A percentile compares a stretch with the other conserved stretches of the same genome.
Conservation (phyloP, 305 asterid genomes). For the Plantago lanceolata region DNA sequence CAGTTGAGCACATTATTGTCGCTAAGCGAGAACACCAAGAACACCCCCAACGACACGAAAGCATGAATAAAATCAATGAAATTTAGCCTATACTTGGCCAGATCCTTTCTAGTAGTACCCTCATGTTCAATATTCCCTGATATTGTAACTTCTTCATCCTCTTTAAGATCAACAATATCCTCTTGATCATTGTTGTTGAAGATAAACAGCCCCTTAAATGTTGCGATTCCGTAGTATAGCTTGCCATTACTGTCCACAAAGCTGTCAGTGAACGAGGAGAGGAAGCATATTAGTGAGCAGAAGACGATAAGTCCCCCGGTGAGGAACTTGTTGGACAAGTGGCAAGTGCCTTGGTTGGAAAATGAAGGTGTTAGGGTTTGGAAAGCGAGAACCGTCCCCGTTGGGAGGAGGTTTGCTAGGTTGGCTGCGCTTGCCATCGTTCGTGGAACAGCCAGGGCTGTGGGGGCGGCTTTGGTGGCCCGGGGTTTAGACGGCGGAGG, state of each 20-base stretch:
- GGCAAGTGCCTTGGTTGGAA: constrained; percentile 48
- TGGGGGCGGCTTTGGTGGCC: neutral
- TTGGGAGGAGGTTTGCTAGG: constrained; percentile 64
- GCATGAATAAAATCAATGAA: constrained; percentile 52
- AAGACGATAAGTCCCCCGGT: constrained; percentile 32
- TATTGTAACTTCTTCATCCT: constrained; percentile 2
- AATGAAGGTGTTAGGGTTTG: constrained; percentile 50
- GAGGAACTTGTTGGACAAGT: constrained; percentile 37
- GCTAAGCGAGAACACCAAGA: constrained; percentile 47
- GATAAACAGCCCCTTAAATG: constrained; percentile 45
- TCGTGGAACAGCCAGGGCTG: constrained; percentile 33
- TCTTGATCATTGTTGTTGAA: constrained; percentile 29
- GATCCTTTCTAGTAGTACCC: constrained; percentile 17
- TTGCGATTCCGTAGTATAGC: constrained; percentile 49
- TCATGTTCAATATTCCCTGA: neutral
- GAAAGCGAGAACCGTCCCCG: constrained; percentile 57
- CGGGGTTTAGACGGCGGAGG: neutral
- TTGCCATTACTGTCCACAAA: constrained; percentile 37
- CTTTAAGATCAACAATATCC: neutral
- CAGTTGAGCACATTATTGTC: constrained; percentile 50
- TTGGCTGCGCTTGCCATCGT: constrained; percentile 53
- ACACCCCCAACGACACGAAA: constrained; percentile 40
- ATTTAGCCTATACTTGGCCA: constrained; percentile 31
- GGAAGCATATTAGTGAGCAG: constrained; percentile 40
- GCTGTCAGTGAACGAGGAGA: constrained; percentile 56